These are phyloP conservation scores for Wickerhamomyces chaumierensis DNA, from an alignment of 805 yeast genomes.

Conservation along the genomic window DNA sequence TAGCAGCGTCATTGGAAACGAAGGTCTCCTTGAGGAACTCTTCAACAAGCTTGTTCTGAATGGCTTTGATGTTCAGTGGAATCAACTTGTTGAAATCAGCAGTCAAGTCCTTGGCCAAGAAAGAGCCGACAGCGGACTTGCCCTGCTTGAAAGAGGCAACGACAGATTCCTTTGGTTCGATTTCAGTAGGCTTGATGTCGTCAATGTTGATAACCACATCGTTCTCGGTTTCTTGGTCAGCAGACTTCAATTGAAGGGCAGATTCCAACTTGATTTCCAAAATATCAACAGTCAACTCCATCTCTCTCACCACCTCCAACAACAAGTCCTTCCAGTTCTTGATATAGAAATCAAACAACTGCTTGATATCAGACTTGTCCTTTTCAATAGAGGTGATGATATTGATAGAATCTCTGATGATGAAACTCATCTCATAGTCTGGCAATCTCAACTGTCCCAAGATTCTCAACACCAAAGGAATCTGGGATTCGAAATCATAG, in stretches of 20 bases:
- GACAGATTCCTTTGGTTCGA: conserved; percentile 6
- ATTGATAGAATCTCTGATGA: conserved; percentile 27
- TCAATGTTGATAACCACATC: conserved; percentile 6
- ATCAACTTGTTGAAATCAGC: conserved; percentile 31
- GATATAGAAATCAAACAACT: conserved; percentile 29
- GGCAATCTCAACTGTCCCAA: conserved; percentile 24
- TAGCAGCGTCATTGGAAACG: conserved; percentile 27
- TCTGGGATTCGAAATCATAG: conserved; percentile 26
- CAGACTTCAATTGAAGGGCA: conserved; percentile 29
- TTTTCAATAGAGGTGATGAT: conserved; percentile 23
- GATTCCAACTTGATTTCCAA: conserved; percentile 62
- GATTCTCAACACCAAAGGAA: conserved; percentile 24
- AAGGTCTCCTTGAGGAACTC: conserved; percentile 25
- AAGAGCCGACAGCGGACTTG: conserved; percentile 19
- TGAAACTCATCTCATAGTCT: conserved; percentile 24
- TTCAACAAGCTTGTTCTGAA: conserved; percentile 16
- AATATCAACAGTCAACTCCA: conserved; percentile 27
- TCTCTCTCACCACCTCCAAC: conserved; percentile 24
- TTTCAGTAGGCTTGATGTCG: conserved; percentile 6
- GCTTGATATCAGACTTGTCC: conserved; percentile 26
- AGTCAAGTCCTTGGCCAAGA: conserved; percentile 24
- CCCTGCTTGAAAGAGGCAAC: conserved; percentile 10
- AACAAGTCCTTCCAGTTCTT: conserved; percentile 27
- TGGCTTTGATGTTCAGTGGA: conserved; percentile 32
- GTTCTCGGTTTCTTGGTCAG: conserved; percentile 17